phyloP scores from a whole-genome alignment of 345 rosid species.

The Eucalyptus shirleyi region DNA sequence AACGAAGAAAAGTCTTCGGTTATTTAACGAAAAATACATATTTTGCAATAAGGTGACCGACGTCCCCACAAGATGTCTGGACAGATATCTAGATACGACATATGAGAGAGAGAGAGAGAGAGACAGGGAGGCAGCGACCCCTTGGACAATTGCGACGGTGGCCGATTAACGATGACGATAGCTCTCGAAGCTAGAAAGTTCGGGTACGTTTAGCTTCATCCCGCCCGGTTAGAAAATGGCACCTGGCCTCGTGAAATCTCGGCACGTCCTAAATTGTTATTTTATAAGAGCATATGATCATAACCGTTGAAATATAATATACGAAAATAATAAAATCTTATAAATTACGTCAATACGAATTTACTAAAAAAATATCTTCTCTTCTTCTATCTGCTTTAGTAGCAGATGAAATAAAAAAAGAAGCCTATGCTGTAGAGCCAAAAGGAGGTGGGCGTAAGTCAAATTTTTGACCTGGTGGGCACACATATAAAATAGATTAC shows the following conservation, averaged over 20 bases:
- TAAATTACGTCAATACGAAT: rapidly evolving
- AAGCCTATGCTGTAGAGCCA: too few relatives aligned
- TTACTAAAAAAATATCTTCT: too few relatives aligned
- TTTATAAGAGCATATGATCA: not conserved
- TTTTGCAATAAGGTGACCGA: not conserved
- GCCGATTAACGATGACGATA: not conserved
- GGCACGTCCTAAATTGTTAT: not conserved
- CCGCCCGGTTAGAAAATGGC: not conserved
- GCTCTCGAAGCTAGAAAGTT: not conserved
- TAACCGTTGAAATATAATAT: too few relatives aligned
- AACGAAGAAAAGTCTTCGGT: not conserved
- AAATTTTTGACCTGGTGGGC: too few relatives aligned
- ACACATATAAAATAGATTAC: too few relatives aligned
- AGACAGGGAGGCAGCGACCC: not conserved
- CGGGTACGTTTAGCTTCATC: not conserved
- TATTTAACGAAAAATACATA: not conserved
- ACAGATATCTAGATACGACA: not conserved
- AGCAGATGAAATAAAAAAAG: too few relatives aligned
- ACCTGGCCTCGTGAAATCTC: not conserved
- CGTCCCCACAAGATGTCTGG: not conserved
- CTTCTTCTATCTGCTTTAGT: too few relatives aligned
- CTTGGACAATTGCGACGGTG: not conserved
- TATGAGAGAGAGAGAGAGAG: not conserved
- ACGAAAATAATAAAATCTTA: rapidly evolving
- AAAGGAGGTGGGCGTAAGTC: too few relatives aligned